Percentiles rank a stretch among this genome's conserved stretches.
These are phyloP conservation scores for Xylaria cubensis DNA, from an alignment of 495 filamentous ascomycete species.

Conservation along the genomic window DNA sequence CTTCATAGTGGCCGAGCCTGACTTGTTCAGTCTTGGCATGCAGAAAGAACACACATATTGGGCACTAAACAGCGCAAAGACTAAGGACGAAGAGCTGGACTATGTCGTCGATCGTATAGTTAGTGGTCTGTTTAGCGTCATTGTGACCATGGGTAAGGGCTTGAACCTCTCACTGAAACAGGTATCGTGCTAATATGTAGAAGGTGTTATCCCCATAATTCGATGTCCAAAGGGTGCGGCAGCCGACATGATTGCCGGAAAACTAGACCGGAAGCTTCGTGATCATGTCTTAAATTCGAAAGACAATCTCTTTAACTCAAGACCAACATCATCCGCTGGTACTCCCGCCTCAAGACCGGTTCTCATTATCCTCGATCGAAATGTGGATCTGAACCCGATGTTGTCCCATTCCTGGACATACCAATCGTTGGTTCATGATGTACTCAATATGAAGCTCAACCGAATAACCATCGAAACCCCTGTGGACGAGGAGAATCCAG, in stretches of 20 bases:
- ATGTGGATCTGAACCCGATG: constrained; percentile 97
- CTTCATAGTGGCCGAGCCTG: constrained; percentile 94
- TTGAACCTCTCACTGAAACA: constrained; percentile 6
- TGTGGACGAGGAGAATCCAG: constrained; percentile 74
- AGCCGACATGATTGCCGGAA: constrained; percentile 91
- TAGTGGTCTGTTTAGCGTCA: constrained; percentile 92
- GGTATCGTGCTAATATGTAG: constrained; percentile 26
- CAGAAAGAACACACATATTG: constrained; percentile 86
- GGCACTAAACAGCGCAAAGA: constrained; percentile 91
- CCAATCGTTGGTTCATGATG: constrained; percentile 93
- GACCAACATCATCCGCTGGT: constrained; percentile 48
- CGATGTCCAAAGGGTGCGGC: constrained; percentile 89
- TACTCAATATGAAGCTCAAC: constrained; percentile 92
- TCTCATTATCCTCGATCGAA: constrained; percentile 89
- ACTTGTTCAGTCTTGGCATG: constrained; percentile 92
- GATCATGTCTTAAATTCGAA: constrained; percentile 98
- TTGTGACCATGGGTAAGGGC: constrained; percentile 87
- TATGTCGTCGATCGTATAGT: constrained; percentile 87
- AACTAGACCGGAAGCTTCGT: constrained; percentile 91
- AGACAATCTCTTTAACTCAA: constrained; percentile 80
- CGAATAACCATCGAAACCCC: constrained; percentile 92
- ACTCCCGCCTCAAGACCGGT: constrained; percentile 79
- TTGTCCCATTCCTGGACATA: constrained; percentile 99
- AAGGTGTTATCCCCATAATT: constrained; percentile 91
- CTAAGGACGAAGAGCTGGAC: constrained; percentile 89